phyloP scores from a whole-genome alignment of 1,284 basidiomycete genomes.

The Trichosporon coremiiforme region DNA sequence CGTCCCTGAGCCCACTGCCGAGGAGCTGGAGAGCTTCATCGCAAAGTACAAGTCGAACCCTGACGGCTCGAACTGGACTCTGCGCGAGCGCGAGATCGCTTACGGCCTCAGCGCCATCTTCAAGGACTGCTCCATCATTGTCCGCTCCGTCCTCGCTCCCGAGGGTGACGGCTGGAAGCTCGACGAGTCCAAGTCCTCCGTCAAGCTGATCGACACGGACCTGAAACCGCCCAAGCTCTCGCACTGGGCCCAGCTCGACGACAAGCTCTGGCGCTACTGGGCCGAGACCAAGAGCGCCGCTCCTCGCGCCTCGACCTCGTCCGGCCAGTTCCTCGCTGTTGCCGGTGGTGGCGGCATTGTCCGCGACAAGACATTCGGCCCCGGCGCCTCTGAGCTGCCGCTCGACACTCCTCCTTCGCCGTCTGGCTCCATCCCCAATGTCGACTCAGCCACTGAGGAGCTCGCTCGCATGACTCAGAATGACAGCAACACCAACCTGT shows the following conservation, averaged over 20 bases:
- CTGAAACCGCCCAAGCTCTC: conserved; percentile 72
- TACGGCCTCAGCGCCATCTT: conserved; percentile 88
- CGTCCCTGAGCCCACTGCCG: conserved; percentile 60
- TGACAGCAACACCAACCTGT: not conserved
- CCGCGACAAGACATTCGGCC: conserved; percentile 15
- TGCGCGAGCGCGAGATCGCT: conserved; percentile 61
- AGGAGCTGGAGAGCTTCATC: conserved; percentile 66
- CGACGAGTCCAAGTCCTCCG: conserved; percentile 42
- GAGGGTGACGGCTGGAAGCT: conserved; percentile 28
- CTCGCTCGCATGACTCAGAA: conserved; percentile 7
- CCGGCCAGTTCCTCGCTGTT: conserved; percentile 68
- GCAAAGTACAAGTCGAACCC: conserved; percentile 60
- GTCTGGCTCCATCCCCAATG: not conserved
- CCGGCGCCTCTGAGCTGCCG: conserved; percentile 7
- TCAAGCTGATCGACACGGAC: conserved; percentile 83
- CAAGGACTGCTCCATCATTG: conserved; percentile 91
- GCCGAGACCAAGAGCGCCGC: conserved; percentile 63
- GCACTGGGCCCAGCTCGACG: conserved; percentile 75
- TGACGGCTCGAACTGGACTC: conserved; percentile 35
- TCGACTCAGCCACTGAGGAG: conserved; percentile 9
- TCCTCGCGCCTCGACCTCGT: conserved; percentile 64
- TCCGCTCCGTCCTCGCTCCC: conserved; percentile 55
- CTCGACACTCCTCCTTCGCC: not conserved
- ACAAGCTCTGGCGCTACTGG: conserved; percentile 63
- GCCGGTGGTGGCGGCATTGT: not conserved